A percentile compares a stretch with the other conserved stretches of the same genome.
Conservation (phyloP, 345 rosid species). For the Barbarea vulgaris region DNA sequence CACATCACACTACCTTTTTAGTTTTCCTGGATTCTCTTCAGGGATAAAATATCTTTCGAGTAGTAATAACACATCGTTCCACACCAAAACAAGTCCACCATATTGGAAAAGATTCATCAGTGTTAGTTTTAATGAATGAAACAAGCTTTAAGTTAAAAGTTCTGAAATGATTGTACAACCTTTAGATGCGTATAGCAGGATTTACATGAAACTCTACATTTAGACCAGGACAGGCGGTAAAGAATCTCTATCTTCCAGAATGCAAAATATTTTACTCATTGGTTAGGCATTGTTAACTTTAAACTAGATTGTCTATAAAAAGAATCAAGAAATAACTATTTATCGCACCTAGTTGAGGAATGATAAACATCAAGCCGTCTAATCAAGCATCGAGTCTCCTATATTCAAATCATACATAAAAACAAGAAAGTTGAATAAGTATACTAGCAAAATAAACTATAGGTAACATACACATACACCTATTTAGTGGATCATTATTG, state of each 20-base stretch:
- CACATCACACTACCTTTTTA: conserved; percentile 15
- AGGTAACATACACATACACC: not conserved
- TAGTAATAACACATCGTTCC: not conserved
- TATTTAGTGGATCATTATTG: not conserved
- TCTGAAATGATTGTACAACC: not conserved
- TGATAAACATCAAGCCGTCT: conserved; percentile 40
- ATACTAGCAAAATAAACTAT: conserved; percentile 25
- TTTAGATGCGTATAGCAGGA: conserved; percentile 5
- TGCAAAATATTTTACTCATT: not conserved
- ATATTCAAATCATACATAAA: conserved; percentile 29
- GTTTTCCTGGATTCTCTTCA: not conserved
- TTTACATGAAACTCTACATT: conserved; percentile 5
- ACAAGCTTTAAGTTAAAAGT: not conserved
- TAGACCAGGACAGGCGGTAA: not conserved
- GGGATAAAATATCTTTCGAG: not conserved
- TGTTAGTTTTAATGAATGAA: not conserved
- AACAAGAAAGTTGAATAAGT: conserved; percentile 19
- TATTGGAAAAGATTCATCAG: not conserved
- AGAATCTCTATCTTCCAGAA: conserved; percentile 15
- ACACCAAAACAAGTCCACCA: conserved; percentile 10
- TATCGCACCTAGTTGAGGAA: conserved; percentile 40
- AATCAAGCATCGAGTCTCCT: conserved; percentile 40
- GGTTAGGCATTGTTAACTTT: conserved; percentile 10
- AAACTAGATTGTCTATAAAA: conserved; percentile 3
- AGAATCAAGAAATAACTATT: not conserved